Percentiles rank a stretch among this genome's conserved stretches.
Evolutionary conservation across 2,329 filamentous ascomycete species (phyloP).

Genomic region (Botryotinia calthae): DNA sequence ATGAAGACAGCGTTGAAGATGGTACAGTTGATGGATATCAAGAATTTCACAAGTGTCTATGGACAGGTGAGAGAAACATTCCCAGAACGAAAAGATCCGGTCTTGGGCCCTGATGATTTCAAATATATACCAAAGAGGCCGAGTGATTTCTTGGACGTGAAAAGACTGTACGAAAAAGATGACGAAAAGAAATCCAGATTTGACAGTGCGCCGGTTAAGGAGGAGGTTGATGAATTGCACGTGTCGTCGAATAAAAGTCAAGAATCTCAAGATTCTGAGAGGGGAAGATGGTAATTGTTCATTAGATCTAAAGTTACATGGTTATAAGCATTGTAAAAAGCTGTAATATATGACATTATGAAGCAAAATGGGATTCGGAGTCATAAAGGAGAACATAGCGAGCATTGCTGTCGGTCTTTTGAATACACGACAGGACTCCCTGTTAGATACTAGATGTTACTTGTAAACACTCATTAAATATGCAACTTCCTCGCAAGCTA

Average conservation of each 20-base stretch:
- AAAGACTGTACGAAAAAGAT: background rate
- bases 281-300: background rate
- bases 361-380: background rate
- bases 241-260: background rate
- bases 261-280: background rate
- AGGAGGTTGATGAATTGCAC: background rate
- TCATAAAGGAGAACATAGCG: background rate
- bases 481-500: background rate
- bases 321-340: background rate
- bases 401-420: background rate
- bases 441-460: background rate
- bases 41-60: constrained; percentile 4
- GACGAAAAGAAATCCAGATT: background rate
- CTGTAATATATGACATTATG: constrained; percentile 11
- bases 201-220: too few species aligned
- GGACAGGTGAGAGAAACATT: constrained; percentile 4
- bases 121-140: constrained; percentile 14
- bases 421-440: background rate
- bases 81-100: background rate
- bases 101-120: background rate
- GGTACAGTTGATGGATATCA: constrained; percentile 8
- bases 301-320: background rate
- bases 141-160: constrained; percentile 3
- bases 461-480: background rate
- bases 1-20: constrained; percentile 25